Percentiles rank a stretch among this genome's conserved stretches.
Evolutionary conservation across 345 rosid genomes (phyloP).

Genomic region (Cochlearia excelsa): DNA sequence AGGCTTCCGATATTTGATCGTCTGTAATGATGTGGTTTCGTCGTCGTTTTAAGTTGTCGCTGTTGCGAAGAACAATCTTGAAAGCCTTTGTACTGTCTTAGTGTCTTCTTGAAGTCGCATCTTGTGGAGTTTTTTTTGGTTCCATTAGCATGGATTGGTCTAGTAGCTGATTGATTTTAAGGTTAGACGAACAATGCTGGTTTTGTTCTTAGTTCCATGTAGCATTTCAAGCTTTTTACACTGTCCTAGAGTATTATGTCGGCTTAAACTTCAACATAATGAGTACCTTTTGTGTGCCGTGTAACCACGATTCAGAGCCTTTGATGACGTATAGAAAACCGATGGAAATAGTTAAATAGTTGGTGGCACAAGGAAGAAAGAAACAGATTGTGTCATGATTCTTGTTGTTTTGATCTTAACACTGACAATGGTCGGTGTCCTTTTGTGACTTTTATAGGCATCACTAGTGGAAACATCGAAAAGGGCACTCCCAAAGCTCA

Average conservation of each 20-base stretch:
- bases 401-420: not conserved
- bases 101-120: constrained; percentile 1
- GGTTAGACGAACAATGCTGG: constrained; percentile 14
- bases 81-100: constrained; percentile 1
- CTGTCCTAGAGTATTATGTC: not conserved
- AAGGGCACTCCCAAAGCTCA: constrained; percentile 80
- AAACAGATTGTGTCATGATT: not conserved
- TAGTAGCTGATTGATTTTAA: constrained; percentile 3
- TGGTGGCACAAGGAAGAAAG: not conserved
- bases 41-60: not conserved
- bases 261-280: not conserved
- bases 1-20: not conserved
- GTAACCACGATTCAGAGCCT: too few relatives aligned
- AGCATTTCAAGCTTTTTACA: not conserved
- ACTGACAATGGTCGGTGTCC: not conserved
- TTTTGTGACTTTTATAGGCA: constrained; percentile 47
- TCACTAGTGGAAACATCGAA: constrained; percentile 54
- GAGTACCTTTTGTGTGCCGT: not conserved
- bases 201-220: not conserved
- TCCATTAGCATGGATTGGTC: not conserved
- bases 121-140: not conserved
- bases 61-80: not conserved
- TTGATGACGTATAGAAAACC: too few relatives aligned
- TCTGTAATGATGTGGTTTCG: not conserved
- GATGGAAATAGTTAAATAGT: too few relatives aligned